Conservation (phyloP, 2,329 filamentous ascomycete genomes). For the Beauveria australis region DNA sequence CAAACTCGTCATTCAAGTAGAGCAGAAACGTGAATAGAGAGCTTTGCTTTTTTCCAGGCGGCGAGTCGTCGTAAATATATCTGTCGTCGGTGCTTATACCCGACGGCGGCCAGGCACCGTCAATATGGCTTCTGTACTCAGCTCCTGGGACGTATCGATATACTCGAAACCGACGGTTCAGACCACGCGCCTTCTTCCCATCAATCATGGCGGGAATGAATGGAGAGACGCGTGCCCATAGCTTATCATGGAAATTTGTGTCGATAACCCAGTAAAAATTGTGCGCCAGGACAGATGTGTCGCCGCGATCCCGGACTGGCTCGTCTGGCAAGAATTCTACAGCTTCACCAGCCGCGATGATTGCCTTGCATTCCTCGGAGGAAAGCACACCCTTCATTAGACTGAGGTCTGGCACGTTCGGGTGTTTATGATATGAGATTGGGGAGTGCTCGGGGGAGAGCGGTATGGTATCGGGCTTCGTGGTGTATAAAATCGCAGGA, state of each 20-base stretch:
- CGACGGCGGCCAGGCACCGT: slow-evolving; percentile 66
- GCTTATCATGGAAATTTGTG: slow-evolving; percentile 49
- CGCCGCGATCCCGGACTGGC: slow-evolving; percentile 56
- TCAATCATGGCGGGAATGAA: slow-evolving; percentile 49
- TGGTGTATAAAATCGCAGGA: slow-evolving; percentile 56
- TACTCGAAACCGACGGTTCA: slow-evolving; percentile 63
- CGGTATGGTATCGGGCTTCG: slow-evolving; percentile 46
- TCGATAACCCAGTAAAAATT: slow-evolving; percentile 70
- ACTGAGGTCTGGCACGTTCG: slow-evolving; percentile 52
- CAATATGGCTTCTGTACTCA: slow-evolving; percentile 62
- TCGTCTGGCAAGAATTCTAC: slow-evolving; percentile 61
- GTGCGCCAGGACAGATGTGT: slow-evolving; percentile 58
- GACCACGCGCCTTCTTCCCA: slow-evolving; percentile 50
- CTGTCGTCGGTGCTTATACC: slow-evolving; percentile 48
- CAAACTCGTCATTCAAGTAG: slow-evolving; percentile 64
- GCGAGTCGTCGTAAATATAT: slow-evolving; percentile 61
- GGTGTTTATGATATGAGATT: slow-evolving; percentile 51
- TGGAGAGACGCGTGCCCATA: slow-evolving; percentile 53
- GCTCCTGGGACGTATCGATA: slow-evolving; percentile 67
- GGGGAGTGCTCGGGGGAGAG: slow-evolving; percentile 36
- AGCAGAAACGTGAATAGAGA: slow-evolving; percentile 62
- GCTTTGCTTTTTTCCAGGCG: slow-evolving; percentile 49
- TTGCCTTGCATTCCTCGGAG: slow-evolving; percentile 52
- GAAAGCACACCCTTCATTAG: slow-evolving; percentile 54
- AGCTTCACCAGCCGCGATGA: slow-evolving; percentile 58